Percentiles rank a stretch among this genome's conserved stretches.
Conservation (phyloP, 257 asterid genomes). For the Solanum chilense region DNA sequence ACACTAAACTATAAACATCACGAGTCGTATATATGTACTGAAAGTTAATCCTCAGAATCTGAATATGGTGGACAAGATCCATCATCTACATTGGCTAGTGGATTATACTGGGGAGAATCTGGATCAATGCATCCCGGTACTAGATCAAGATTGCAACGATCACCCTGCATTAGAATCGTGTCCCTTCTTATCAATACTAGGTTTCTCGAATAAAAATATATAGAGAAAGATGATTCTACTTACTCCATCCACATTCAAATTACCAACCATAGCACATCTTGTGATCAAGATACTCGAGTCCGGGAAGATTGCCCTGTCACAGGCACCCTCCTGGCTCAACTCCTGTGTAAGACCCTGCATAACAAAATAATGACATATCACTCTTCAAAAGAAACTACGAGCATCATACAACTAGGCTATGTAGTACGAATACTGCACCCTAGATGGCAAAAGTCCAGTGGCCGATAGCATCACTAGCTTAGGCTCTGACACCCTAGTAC, state of each 20-base stretch:
- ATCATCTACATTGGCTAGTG: constrained; percentile 73
- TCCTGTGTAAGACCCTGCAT: constrained; percentile 67
- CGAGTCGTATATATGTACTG: not conserved
- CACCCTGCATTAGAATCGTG: constrained; percentile 45
- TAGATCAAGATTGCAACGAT: constrained; percentile 70
- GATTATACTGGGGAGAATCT: constrained; percentile 45
- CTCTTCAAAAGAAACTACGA: not conserved
- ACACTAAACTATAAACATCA: not conserved
- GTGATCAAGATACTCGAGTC: constrained; percentile 41
- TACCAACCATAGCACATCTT: constrained; percentile 70
- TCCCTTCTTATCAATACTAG: not conserved
- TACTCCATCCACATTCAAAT: constrained; percentile 62
- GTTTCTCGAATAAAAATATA: not conserved
- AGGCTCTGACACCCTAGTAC: not conserved
- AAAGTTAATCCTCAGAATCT: constrained; percentile 43
- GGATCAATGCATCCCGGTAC: constrained; percentile 77
- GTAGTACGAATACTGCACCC: not conserved
- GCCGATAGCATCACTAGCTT: not conserved
- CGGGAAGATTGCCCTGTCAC: constrained; percentile 73
- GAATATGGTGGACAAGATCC: constrained; percentile 82
- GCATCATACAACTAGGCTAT: not conserved
- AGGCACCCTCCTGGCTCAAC: constrained; percentile 76
- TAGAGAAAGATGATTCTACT: constrained; percentile 10
- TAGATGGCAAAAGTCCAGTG: not conserved
- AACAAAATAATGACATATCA: not conserved